Conservation (phyloP, 2,329 filamentous ascomycete species). For the Aquanectria penicillioides region DNA sequence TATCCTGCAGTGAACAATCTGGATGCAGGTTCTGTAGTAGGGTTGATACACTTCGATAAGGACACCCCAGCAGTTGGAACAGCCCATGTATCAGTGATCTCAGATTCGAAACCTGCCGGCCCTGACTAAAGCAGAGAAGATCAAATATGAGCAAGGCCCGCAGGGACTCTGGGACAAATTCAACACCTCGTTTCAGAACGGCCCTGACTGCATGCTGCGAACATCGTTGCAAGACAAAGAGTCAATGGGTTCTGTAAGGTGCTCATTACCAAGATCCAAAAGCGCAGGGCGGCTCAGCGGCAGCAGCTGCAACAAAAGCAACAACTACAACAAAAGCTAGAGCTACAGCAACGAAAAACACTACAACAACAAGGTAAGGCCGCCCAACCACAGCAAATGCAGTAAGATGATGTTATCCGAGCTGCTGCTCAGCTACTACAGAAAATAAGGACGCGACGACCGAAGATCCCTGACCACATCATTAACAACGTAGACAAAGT, state of each 20-base stretch:
- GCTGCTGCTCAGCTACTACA: slow-evolving; percentile 37
- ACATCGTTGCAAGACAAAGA: slow-evolving; percentile 64
- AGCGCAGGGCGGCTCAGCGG: slow-evolving; percentile 48
- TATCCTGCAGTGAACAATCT: too few species aligned
- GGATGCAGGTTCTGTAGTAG: too few species aligned
- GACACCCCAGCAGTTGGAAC: slow-evolving; percentile 34
- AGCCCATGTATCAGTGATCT: slow-evolving; percentile 60
- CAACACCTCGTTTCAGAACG: slow-evolving; percentile 58
- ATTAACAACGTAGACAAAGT: slow-evolving; percentile 59
- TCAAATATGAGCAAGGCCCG: slow-evolving; percentile 68
- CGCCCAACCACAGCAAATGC: slow-evolving; percentile 28
- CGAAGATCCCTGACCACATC: slow-evolving; percentile 55
- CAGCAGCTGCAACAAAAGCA: slow-evolving; percentile 45
- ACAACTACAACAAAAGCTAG: slow-evolving; percentile 41
- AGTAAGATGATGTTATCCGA: slow-evolving; percentile 32
- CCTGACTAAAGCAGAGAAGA: slow-evolving; percentile 64
- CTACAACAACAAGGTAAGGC: slow-evolving; percentile 26
- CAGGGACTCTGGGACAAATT: slow-evolving; percentile 63
- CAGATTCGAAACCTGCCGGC: slow-evolving; percentile 61
- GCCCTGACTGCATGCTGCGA: too few species aligned
- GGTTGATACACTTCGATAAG: too few species aligned
- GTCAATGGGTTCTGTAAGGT: slow-evolving; percentile 70
- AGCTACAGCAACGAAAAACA: too few species aligned
- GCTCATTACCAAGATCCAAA: slow-evolving; percentile 62
- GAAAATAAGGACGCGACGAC: slow-evolving; percentile 35